Base-by-base conservation (phyloP, 2,329 filamentous ascomycete genomes). In the Myriosclerotinia curreyana region DNA sequence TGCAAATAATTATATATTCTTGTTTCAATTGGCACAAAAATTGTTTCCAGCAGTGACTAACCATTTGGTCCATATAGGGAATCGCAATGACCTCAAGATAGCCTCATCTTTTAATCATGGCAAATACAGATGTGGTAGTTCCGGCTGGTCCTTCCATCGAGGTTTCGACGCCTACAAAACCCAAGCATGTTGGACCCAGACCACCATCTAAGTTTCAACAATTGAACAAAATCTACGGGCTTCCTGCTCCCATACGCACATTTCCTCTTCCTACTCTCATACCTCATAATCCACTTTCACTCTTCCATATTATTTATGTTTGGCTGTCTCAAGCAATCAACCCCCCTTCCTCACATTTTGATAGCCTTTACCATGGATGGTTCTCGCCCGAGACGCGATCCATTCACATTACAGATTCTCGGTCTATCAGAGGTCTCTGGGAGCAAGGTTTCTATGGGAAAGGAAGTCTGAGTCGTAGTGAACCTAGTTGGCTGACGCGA, bases 391-490 rank as follows among this genome's bases (percentile, higher is more conserved):
- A 88, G 64, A 96, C 92, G 4, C 86, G 88, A 38, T 95, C 92
- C 0, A 84, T 99, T 20, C 91, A 96, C 74, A 82, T 99, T 64
- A 91, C 86, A 22, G 89, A 97, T 75, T 80, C 86, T 34, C 81
- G 82, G 63, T 88, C 91, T 4, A 88, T 96, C 67, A 83, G 89
- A 62, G 91, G 88, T 1, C 77, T 99, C 31, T 99, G 96, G 95
- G 91, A 96, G 76, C 91, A 96, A 79, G 95, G 95, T 6, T 99
- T 99, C 77, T 99, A 94, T 76, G 96, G 96, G 55, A 97, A 97
- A 76, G 95, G 95, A 52, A 94, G 82, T 71, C 80, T 98, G 65
- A 97, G 93, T 79, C 86, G 96, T 71, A 97, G 93, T 80, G 94
- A 99, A 75, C 94, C 94, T 3, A 95, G 87, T 70, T 99, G 95